Base-by-base conservation (phyloP, 169 alveolate species). In the Eimeria necatrix region DNA sequence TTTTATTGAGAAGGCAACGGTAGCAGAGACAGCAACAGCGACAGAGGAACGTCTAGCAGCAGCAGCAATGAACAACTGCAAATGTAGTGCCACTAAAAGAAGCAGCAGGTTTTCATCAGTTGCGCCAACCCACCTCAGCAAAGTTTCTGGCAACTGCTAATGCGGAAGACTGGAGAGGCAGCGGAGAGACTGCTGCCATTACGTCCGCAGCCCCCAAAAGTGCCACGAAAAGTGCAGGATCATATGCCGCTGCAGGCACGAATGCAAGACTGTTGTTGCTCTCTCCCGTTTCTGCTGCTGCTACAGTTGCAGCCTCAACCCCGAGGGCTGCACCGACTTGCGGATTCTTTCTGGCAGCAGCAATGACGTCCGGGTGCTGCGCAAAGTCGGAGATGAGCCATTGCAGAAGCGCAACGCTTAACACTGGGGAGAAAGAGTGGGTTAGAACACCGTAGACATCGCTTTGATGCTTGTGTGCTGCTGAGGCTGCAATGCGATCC, bases 371-470 rank as follows among this genome's bases (percentile, higher is more conserved):
- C 4, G 94, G 89, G 32, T 90, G 94, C 68, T 64, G 48, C 49
- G 87, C 73, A 49, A 90, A 64, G 48, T 90, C 94, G 59, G 70
- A 83, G 24, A 90, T 64, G 14, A 90, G 87, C 88, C 88, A 90
- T 64, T 53, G 74, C n/a, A 90, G 32, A 22, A 90, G 61, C 52
- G 94, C 14, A 18, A 90, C 61, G 26, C 87, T 76, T 6, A 76
- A 22, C 12, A 76, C 87, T 4, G 87, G 87, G 46, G 87, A 48
- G 59, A 76, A 76, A 0, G 68, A 41, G 20, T 76, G 87, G 22
- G 87, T 46, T 14, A 76, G 59, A 10, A 60, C 64, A 20, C 16
- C 87, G 61, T 76, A 76, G 64, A 76, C 64, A 41, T 51, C 87
- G 26, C 16, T 14, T 68, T 41, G 24, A n/a, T 14, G 12, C 9